Evolutionary conservation across 257 asterid genomes (phyloP), one percentile per base, ranked within the genome.

Genomic region (Vinca minor): DNA sequence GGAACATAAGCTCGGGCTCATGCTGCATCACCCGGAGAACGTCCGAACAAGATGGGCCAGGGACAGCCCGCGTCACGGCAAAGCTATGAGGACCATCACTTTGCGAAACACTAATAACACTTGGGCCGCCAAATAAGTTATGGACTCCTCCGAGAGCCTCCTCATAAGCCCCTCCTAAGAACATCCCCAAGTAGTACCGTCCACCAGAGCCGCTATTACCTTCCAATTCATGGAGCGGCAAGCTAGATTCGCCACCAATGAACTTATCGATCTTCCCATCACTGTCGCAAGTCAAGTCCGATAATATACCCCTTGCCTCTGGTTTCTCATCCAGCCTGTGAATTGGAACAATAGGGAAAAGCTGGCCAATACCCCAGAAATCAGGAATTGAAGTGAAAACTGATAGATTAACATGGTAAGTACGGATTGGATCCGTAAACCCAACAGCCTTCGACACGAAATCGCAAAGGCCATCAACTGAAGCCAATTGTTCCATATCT

Each of bases 331-430:
- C 86, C 3, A 84, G 87, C 69, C 84, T 80, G 76, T 93, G 97
- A 69, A 93, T 89, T 3, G 98, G 98, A 44, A 93, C 67, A 13
- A 93, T 83, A 0, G 98, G 98, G 28, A 93, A 93, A 53, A 93
- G 67, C 87, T 93, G 97, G 25, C 73, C 84, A 8, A 93, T 81
- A 18, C 87, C 98, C 98, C 98, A 93, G 63, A 93, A 89, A 77
- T 93, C 98, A 18, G 97, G 98, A 62, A 93, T 80, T 2, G 98
- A 93, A 49, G 98, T 89, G 83, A 93, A 93, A 67, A 93, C 62
- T 0, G 98, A 93, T 0, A 93, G 64, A 61, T 93, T 89, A 23
- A 85, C 89, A 69, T 93, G 80, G 79, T 89, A 93, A 29, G 96
- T 87, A 32, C 69, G 80, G 35, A 85, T 74, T 0, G 86, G 83